Conservation (phyloP, 306 rosid genomes). For the Fragaria nilgerrensis region DNA sequence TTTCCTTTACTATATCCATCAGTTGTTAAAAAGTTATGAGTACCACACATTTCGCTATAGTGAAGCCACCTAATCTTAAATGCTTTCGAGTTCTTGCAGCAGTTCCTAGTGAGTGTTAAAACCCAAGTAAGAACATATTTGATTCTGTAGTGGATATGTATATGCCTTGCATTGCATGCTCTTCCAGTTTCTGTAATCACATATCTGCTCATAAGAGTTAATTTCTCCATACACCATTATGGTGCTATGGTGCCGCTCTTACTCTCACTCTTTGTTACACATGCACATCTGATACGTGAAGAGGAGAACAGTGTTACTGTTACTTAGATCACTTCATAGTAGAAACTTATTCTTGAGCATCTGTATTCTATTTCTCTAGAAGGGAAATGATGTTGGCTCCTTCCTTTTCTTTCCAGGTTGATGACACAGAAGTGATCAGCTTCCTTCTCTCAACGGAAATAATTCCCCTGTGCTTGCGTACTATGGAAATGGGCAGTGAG, state of each 20-base stretch:
- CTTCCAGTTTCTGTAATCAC: not conserved
- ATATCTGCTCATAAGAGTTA: not conserved
- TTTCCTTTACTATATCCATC: not conserved
- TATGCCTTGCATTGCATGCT: not conserved
- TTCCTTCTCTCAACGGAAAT: slow-evolving; percentile 80
- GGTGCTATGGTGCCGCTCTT: not conserved
- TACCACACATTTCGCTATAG: not conserved
- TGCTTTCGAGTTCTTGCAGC: not conserved
- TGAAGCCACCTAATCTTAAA: not conserved
- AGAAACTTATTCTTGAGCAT: not conserved
- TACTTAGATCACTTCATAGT: not conserved
- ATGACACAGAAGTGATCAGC: slow-evolving; percentile 64
- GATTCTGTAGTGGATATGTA: not conserved
- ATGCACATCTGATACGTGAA: not conserved
- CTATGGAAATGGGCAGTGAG: slow-evolving; percentile 85
- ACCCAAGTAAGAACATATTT: not conserved
- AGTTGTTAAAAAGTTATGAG: not conserved
- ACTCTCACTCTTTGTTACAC: not conserved
- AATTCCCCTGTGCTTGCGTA: slow-evolving; percentile 77
- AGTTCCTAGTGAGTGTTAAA: not conserved
- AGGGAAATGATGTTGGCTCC: not conserved
- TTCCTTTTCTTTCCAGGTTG: slow-evolving; percentile 50
- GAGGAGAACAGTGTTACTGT: not conserved
- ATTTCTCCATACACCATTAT: not conserved
- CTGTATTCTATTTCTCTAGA: not conserved